Evolutionary conservation across 2,329 filamentous ascomycete species (phyloP).

Genomic region (Westerdykella sp.): DNA sequence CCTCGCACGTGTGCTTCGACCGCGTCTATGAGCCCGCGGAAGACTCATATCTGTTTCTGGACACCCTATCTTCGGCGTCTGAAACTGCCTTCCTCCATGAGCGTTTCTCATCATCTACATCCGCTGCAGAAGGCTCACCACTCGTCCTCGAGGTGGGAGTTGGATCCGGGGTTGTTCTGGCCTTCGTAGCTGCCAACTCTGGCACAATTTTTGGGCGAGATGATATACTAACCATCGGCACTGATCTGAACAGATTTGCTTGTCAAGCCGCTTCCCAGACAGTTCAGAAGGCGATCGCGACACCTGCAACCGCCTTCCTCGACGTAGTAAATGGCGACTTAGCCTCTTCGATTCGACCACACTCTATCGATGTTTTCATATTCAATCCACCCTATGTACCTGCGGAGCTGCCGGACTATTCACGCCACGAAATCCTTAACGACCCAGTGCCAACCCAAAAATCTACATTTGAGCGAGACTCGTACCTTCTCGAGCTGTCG

Average conservation of each 20-base stretch:
- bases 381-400: constrained; percentile 99
- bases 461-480: constrained; percentile 67
- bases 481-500: constrained; percentile 73
- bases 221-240: constrained; percentile 64
- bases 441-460: constrained; percentile 14
- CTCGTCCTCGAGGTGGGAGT: constrained; percentile 81
- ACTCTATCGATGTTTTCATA: constrained; percentile 71
- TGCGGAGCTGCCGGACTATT: constrained; percentile 62
- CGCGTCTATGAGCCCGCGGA: constrained; percentile 92
- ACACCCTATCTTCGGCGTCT: constrained; percentile 69
- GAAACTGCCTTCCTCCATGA: constrained; percentile 63
- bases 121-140: constrained; percentile 16
- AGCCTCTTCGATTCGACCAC: constrained; percentile 51
- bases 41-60: constrained; percentile 89
- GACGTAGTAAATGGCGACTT: constrained; percentile 68
- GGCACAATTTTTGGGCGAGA: constrained; percentile 63
- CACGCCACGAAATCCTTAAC: constrained; percentile 34
- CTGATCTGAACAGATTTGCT: constrained; percentile 81
- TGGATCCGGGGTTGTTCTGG: constrained; percentile 89
- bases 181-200: constrained; percentile 75
- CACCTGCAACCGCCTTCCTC: constrained; percentile 46
- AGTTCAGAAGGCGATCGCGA: constrained; percentile 47
- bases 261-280: constrained; percentile 71
- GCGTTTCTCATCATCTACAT: constrained; percentile 47
- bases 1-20: constrained; percentile 81